These are phyloP conservation scores for Coemansia sp. DNA, from an alignment of 192 early-diverging fungal genomes.

Conservation along the genomic window DNA sequence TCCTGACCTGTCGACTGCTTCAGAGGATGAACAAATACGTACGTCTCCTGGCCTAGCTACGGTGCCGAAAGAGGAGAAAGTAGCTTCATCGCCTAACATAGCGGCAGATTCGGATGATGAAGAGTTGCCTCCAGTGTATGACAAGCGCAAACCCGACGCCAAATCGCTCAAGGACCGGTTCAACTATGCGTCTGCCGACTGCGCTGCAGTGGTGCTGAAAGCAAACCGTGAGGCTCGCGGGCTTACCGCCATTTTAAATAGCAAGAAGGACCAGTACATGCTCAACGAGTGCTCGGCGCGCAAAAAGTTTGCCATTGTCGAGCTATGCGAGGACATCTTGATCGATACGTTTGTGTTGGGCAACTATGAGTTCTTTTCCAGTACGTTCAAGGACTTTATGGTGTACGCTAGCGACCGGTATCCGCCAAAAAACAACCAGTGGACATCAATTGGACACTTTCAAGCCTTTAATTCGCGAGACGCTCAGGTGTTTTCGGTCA, in stretches of 20 bases:
- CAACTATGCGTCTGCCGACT: conserved; percentile 93
- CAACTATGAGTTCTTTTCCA: conserved; percentile 97
- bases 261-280: conserved; percentile 95
- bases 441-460: conserved; percentile 82
- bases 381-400: conserved; percentile 85
- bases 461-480: conserved; percentile 84
- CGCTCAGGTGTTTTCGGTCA: conserved; percentile 81
- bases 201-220: conserved; percentile 84
- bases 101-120: neutral
- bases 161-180: conserved; percentile 80
- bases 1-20: neutral
- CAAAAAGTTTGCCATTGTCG: conserved; percentile 83
- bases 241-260: conserved; percentile 76
- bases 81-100: neutral
- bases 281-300: conserved; percentile 80
- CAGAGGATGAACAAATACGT: neutral
- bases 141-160: conserved; percentile 22
- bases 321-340: conserved; percentile 92
- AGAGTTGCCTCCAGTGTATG: neutral
- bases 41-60: neutral
- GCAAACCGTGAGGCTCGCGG: conserved; percentile 84
- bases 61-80: neutral
- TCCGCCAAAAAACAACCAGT: conserved; percentile 70
- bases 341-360: conserved; percentile 88
- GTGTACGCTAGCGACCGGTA: conserved; percentile 77